Percentiles rank a stretch among this genome's conserved stretches.
phyloP scores from a whole-genome alignment of 2,329 filamentous ascomycete species.

The Cadophora luteo-olivacea region DNA sequence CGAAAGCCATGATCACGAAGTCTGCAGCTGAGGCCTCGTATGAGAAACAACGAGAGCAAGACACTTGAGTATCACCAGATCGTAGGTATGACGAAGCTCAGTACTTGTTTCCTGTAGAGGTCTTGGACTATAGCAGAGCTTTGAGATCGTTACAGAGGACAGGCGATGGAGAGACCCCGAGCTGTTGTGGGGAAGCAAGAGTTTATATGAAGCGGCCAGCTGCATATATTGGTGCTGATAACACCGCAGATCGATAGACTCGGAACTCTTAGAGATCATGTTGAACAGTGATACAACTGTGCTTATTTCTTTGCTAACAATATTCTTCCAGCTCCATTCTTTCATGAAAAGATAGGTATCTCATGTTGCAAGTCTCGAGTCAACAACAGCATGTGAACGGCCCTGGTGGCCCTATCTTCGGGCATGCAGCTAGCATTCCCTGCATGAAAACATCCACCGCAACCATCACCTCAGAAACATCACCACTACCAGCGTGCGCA shows the following conservation, averaged over 20 bases:
- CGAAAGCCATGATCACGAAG: not conserved
- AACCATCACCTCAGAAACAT: not conserved
- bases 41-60: not conserved
- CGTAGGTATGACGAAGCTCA: not conserved
- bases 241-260: not conserved
- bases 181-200: conserved; percentile 6
- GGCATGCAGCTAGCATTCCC: conserved; percentile 2
- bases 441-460: not conserved
- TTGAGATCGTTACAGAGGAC: not conserved
- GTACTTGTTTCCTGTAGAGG: not conserved
- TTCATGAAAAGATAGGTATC: too few species aligned
- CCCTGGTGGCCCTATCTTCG: not conserved
- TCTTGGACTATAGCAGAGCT: not conserved
- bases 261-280: not conserved
- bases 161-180: not conserved
- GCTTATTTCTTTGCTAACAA: not conserved
- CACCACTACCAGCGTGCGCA: not conserved
- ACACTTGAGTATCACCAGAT: not conserved
- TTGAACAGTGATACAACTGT: not conserved
- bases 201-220: conserved; percentile 10
- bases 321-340: not conserved
- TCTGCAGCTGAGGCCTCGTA: conserved; percentile 7
- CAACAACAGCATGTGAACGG: not conserved
- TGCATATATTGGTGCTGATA: conserved; percentile 2
- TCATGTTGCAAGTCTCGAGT: not conserved